Percentiles rank a stretch among this genome's conserved stretches.
phyloP scores from a whole-genome alignment of 2,329 filamentous ascomycete species.

The Alternaria consortialis region DNA sequence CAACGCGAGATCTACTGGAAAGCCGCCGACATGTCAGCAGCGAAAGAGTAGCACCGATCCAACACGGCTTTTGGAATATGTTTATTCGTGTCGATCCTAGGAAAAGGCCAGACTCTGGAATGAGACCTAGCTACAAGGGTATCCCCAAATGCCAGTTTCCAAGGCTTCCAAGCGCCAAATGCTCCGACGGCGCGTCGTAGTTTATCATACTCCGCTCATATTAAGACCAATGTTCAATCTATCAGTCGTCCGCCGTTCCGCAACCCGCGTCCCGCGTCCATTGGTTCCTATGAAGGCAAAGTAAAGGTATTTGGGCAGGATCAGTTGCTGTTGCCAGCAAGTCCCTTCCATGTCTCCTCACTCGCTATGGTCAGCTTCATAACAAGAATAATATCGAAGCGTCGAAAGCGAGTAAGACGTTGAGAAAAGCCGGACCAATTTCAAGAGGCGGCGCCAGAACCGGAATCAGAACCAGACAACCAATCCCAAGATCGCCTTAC shows the following conservation, averaged over 20 bases:
- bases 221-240: neutral
- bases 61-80: neutral
- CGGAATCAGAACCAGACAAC: conserved; percentile 15
- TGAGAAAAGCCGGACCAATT: neutral
- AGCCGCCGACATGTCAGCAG: neutral
- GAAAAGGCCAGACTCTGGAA: neutral
- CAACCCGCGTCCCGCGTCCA: neutral
- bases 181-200: neutral
- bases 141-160: neutral
- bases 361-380: conserved; percentile 15
- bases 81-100: conserved; percentile 2
- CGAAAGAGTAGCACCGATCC: neutral
- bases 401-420: neutral
- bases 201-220: too few relatives aligned
- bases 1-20: neutral
- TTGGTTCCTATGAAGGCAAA: neutral
- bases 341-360: conserved; percentile 9
- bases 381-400: conserved; percentile 1
- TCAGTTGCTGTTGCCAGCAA: neutral
- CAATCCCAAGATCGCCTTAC: conserved; percentile 27
- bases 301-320: neutral
- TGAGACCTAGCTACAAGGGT: conserved; percentile 1
- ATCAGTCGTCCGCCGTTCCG: neutral
- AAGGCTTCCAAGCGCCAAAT: neutral
- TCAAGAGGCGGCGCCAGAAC: conserved; percentile 17